Base-by-base conservation (phyloP, 257 asterid species). In the Solanum medicagineum region DNA sequence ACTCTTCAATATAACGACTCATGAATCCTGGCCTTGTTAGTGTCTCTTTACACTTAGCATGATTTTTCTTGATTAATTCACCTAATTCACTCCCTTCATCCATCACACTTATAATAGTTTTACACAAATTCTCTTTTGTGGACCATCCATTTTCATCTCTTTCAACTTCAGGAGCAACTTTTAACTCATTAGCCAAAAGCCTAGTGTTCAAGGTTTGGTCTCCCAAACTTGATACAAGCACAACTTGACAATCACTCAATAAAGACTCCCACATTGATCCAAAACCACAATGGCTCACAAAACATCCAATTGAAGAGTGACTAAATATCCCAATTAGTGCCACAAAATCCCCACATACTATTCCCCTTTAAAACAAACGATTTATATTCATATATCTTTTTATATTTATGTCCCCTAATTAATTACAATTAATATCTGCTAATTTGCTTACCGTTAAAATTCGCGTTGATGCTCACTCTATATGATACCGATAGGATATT, bases 181-280 rank as follows among this genome's bases (percentile, higher is more conserved):
- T 88, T 68, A 93, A 84, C 80, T 94, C 97, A 85, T 87, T 93
- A 36, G 93, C 91, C 88, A 94, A 83, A 69, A 94, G 85, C 87
- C 98, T 89, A 19, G 97, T 85, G 90, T 93, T 92, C 88, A 95
- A 79, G 12, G 90, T 92, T 26, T 95, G 97, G 82, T 95, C 98
- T 49, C 93, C 95, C 85, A 93, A 59, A 20, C 90, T 84, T 42
- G 99, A 98, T 45, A 93, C 91, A 51, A 94, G 86, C 88, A 93
- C 98, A 36, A 93, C 89, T 87, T 92, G 97, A 56, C 92, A 65
- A 13, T 93, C 93, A 71, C 94, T 90, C 90, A 90, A 85, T 89
- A 95, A 74, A 59, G 97, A 93, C 87, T 94, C 98, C 98, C 98
- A 95, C 97, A 94, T 95, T 11, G 99, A 94, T 20, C 98, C 95